Evolutionary conservation across 306 rosid species (phyloP).

Genomic region (Rosa persica): DNA sequence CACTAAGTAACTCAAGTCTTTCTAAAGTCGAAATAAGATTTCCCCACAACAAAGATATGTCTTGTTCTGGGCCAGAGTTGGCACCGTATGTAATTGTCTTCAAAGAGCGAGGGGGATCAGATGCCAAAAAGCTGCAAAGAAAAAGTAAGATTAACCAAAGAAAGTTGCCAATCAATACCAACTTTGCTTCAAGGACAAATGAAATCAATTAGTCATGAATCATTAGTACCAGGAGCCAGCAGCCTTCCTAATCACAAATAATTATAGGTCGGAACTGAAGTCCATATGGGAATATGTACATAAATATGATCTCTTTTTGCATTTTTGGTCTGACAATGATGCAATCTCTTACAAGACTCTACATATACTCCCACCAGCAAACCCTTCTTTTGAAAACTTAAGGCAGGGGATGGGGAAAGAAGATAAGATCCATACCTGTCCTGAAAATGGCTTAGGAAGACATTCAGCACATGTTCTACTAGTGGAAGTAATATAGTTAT

Average conservation of each 20-base stretch:
- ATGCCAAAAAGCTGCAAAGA: conserved; percentile 48
- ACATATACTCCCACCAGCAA: background rate
- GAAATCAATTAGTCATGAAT: background rate
- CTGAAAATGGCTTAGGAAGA: conserved; percentile 76
- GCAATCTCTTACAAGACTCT: background rate
- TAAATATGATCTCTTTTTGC: background rate
- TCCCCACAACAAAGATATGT: conserved; percentile 52
- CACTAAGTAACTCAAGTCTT: conserved; percentile 76
- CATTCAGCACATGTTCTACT: conserved; percentile 71
- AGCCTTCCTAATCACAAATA: background rate
- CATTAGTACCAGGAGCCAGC: conserved; percentile 1
- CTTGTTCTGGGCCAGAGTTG: conserved; percentile 48
- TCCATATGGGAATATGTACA: background rate
- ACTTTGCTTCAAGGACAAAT: background rate
- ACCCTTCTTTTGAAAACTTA: background rate
- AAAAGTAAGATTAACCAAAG: conserved; percentile 24
- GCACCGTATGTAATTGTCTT: conserved; percentile 54
- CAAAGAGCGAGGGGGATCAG: conserved; percentile 35
- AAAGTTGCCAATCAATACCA: background rate
- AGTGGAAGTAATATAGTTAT: conserved; percentile 68
- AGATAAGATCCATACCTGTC: conserved; percentile 49
- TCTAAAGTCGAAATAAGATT: conserved; percentile 71
- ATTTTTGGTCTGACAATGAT: background rate
- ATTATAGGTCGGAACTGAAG: background rate
- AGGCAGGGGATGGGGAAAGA: background rate